A percentile compares a stretch with the other conserved stretches of the same genome.
These are phyloP conservation scores for Phytophthora hybrid DNA, from an alignment of 352 stramenopile species.

Conservation along the genomic window DNA sequence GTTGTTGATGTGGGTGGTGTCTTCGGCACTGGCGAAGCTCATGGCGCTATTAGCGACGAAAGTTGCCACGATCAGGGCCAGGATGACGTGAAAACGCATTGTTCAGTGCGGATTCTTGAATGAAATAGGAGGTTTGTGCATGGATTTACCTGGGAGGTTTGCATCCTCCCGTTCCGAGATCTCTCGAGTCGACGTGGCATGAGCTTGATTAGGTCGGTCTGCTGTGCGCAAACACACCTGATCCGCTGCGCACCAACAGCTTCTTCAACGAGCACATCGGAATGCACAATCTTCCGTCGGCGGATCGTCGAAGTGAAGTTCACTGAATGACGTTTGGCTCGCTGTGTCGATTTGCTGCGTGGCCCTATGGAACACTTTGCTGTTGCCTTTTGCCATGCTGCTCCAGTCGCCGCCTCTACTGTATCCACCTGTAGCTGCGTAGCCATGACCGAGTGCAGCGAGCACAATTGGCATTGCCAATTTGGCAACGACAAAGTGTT, in stretches of 20 bases:
- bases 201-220: constrained; percentile 1
- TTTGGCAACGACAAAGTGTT: background rate
- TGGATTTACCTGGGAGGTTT: too few species aligned
- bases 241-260: background rate
- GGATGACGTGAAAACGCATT: too few species aligned
- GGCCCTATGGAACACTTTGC: background rate
- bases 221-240: constrained; percentile 4
- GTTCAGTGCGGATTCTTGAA: too few species aligned
- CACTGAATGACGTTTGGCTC: constrained; percentile 11
- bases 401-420: background rate
- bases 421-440: too few species aligned
- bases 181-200: background rate
- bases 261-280: constrained; percentile 26
- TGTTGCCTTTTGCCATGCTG: background rate
- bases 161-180: background rate
- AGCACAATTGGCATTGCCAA: background rate
- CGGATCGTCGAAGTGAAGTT: constrained; percentile 12
- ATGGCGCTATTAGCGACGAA: too few species aligned
- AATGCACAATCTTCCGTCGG: constrained; percentile 26
- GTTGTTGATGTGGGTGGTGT: too few species aligned
- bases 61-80: too few species aligned
- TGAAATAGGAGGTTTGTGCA: too few species aligned
- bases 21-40: too few species aligned
- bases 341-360: constrained; percentile 7
- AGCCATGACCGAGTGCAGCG: background rate